Conservation (phyloP, 352 stramenopile genomes). For the Globisporangium canariense region DNA sequence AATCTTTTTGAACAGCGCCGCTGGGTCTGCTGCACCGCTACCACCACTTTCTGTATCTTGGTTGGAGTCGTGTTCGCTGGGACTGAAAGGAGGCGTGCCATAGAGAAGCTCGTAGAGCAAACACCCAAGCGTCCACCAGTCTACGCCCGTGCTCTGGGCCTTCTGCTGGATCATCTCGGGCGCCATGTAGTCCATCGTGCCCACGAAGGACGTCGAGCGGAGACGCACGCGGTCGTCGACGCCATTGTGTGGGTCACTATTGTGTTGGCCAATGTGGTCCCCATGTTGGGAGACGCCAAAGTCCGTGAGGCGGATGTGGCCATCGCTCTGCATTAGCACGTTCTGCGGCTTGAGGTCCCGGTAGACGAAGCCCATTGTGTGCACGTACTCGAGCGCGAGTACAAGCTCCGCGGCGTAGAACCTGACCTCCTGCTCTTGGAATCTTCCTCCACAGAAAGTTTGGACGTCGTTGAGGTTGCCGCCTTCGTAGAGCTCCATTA, state of each 20-base stretch:
- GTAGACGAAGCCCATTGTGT: constrained; percentile 37
- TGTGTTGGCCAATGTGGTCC: background rate
- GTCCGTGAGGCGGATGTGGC: constrained; percentile 26
- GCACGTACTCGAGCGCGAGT: constrained; percentile 81
- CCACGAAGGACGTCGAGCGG: constrained; percentile 44
- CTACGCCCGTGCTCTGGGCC: constrained; percentile 35
- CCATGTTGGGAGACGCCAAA: constrained; percentile 28
- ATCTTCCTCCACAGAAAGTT: constrained; percentile 14
- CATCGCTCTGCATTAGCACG: constrained; percentile 22
- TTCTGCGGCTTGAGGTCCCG: constrained; percentile 61
- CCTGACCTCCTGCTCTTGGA: constrained; percentile 26
- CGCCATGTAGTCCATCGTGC: constrained; percentile 49
- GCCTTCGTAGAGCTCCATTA: constrained; percentile 27
- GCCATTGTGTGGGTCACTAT: constrained; percentile 19
- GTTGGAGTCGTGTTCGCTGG: background rate
- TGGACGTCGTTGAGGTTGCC: constrained; percentile 25
- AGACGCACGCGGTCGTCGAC: constrained; percentile 38
- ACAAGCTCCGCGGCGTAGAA: constrained; percentile 98
- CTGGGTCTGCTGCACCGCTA: constrained; percentile 15
- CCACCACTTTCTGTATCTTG: background rate
- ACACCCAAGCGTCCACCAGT: constrained; percentile 79
- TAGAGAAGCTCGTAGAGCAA: constrained; percentile 78
- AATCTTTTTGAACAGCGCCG: constrained; percentile 54
- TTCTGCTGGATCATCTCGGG: constrained; percentile 38
- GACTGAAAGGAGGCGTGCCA: constrained; percentile 53